phyloP scores from a whole-genome alignment of 495 filamentous ascomycete species.

The Penicillium cinerascens region DNA sequence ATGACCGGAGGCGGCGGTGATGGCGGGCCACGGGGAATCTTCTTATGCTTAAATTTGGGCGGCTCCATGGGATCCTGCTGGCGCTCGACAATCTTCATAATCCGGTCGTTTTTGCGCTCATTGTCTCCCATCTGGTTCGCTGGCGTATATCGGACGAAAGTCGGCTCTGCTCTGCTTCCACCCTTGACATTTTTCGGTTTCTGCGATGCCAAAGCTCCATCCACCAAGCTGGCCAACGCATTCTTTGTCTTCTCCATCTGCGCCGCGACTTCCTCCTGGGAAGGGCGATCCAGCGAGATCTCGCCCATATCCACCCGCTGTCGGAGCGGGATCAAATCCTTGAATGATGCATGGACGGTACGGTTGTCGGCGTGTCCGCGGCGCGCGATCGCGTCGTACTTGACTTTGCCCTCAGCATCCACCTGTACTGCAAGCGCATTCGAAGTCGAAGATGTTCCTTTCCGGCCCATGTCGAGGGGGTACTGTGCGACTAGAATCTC shows the following conservation, averaged over 20 bases:
- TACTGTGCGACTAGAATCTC: slow-evolving; percentile 94
- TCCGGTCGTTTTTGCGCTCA: slow-evolving; percentile 82
- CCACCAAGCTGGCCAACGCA: slow-evolving; percentile 76
- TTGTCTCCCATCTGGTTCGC: slow-evolving; percentile 96
- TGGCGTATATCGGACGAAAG: slow-evolving; percentile 93
- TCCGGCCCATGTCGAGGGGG: slow-evolving; percentile 89
- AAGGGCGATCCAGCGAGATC: slow-evolving; percentile 83
- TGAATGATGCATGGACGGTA: slow-evolving; percentile 92
- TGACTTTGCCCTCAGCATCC: slow-evolving; percentile 85
- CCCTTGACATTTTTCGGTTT: slow-evolving; percentile 93
- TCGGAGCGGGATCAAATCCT: slow-evolving; percentile 90
- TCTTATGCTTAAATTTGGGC: slow-evolving; percentile 97
- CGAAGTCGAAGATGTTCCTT: slow-evolving; percentile 61
- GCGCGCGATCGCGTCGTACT: slow-evolving; percentile 93
- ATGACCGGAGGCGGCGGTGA: slow-evolving; percentile 91
- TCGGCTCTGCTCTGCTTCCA: slow-evolving; percentile 72
- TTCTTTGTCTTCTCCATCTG: slow-evolving; percentile 85
- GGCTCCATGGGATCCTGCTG: slow-evolving; percentile 98
- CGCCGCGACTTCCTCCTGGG: slow-evolving; percentile 73
- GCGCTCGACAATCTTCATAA: slow-evolving; percentile 96
- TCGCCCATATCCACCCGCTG: slow-evolving; percentile 94
- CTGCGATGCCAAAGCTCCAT: slow-evolving; percentile 83
- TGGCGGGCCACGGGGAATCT: slow-evolving; percentile 92
- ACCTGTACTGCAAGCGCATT: slow-evolving; percentile 92
- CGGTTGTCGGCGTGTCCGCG: slow-evolving; percentile 80